Conservation (phyloP, 495 filamentous ascomycete species). For the Thozetella sp. region DNA sequence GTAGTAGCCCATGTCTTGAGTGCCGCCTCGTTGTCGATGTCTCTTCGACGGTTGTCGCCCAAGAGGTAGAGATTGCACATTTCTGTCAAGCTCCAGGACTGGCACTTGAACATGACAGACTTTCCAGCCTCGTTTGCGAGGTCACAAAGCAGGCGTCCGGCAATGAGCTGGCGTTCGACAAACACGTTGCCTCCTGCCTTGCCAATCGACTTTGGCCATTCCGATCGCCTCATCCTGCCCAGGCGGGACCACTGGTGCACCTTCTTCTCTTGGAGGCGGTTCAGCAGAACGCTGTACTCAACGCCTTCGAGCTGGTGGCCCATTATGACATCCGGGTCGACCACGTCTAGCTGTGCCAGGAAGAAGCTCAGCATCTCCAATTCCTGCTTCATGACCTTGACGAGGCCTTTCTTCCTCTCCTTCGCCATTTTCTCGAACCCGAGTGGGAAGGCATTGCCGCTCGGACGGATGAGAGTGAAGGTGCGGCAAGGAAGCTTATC, state of each 20-base stretch:
- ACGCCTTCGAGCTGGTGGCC: constrained; percentile 98
- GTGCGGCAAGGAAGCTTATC: constrained; percentile 87
- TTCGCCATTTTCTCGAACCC: constrained; percentile 77
- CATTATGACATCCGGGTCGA: constrained; percentile 91
- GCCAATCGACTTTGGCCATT: constrained; percentile 89
- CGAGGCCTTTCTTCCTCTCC: constrained; percentile 63
- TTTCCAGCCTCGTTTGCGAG: constrained; percentile 96
- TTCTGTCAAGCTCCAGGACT: constrained; percentile 96
- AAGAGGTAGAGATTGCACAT: constrained; percentile 89
- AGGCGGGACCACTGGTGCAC: constrained; percentile 92
- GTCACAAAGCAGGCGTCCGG: constrained; percentile 91
- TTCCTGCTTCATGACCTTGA: constrained; percentile 82
- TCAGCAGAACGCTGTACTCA: constrained; percentile 89
- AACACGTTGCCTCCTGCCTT: constrained; percentile 88
- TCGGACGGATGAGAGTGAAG: constrained; percentile 88
- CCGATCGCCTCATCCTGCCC: constrained; percentile 77
- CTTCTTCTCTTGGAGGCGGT: constrained; percentile 85
- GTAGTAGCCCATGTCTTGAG: constrained; percentile 86
- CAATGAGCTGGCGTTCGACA: constrained; percentile 84
- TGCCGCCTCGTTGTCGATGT: constrained; percentile 84
- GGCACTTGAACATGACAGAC: constrained; percentile 95
- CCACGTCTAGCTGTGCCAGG: constrained; percentile 80
- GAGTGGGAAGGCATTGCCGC: constrained; percentile 71
- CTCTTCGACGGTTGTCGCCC: constrained; percentile 68
- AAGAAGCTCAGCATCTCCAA: constrained; percentile 82